phyloP scores from a whole-genome alignment of 345 rosid species.

The Turritis glabra region DNA sequence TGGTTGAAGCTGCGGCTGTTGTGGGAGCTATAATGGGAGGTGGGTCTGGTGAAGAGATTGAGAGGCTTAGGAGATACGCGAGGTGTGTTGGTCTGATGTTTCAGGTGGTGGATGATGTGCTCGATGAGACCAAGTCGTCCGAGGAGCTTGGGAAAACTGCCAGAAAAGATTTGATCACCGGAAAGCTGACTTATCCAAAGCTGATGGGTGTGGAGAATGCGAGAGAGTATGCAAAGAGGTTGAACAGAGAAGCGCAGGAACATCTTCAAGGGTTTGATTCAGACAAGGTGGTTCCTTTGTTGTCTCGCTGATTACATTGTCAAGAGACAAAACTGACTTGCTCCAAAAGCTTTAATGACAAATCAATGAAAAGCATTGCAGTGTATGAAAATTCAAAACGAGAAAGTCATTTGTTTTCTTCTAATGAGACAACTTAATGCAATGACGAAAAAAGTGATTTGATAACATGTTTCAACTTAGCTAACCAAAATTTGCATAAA shows the following conservation, averaged over 20 bases:
- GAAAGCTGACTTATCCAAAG: constrained; percentile 1
- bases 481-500: constrained; percentile 21
- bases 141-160: neutral
- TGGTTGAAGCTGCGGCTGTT: neutral
- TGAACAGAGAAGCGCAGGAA: neutral
- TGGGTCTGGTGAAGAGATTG: neutral
- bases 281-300: neutral
- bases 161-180: neutral
- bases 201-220: neutral
- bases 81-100: neutral
- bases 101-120: neutral
- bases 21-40: neutral
- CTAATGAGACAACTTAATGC: neutral
- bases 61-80: neutral
- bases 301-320: neutral
- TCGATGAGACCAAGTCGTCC: neutral
- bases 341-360: neutral
- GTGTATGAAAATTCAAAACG: neutral
- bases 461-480: neutral
- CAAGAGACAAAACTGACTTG: constrained; percentile 4
- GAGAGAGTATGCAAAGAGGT: neutral
- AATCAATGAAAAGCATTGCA: neutral
- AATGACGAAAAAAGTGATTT: neutral
- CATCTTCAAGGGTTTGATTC: neutral
- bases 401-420: neutral